These are phyloP conservation scores for Eucalyptus leucophloia DNA, from an alignment of 345 rosid species.

Conservation along the genomic window DNA sequence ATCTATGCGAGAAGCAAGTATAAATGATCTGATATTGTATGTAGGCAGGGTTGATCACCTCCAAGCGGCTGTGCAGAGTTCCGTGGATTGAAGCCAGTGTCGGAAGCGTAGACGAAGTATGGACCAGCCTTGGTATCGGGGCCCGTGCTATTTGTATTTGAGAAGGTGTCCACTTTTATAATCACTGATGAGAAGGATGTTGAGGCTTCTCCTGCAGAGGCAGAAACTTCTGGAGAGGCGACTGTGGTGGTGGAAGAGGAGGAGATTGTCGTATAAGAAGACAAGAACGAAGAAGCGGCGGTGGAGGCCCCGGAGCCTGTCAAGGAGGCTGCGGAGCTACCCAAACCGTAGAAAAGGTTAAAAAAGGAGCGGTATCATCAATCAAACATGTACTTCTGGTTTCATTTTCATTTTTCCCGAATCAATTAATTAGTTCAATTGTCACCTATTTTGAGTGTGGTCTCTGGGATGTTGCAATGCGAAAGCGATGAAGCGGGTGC, in stretches of 20 bases:
- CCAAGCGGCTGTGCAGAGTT: constrained; percentile 24
- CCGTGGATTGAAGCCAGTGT: constrained; percentile 56
- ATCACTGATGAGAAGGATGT: constrained; percentile 28
- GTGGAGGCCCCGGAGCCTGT: not conserved
- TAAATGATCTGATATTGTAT: not conserved
- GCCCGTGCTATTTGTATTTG: constrained; percentile 56
- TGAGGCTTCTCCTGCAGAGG: constrained; percentile 11
- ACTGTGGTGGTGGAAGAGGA: constrained; percentile 1
- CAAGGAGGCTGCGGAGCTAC: not conserved
- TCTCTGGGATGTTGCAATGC: not conserved
- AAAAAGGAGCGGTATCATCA: not conserved
- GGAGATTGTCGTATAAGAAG: not conserved
- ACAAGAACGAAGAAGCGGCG: not conserved
- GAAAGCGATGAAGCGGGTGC: not conserved
- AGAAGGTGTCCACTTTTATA: constrained; percentile 60
- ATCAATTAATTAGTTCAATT: not conserved
- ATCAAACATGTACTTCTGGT: not conserved
- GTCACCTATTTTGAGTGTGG: not conserved
- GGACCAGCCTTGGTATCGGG: constrained; percentile 50
- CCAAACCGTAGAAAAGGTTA: not conserved
- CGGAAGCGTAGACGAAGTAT: constrained; percentile 41
- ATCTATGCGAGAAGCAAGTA: not conserved
- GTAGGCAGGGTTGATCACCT: not conserved
- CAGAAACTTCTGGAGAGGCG: constrained; percentile 36
- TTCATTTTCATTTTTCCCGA: not conserved